These are phyloP conservation scores for Scheffersomyces lignicola DNA, from an alignment of 1,139 yeast species.

Conservation along the genomic window DNA sequence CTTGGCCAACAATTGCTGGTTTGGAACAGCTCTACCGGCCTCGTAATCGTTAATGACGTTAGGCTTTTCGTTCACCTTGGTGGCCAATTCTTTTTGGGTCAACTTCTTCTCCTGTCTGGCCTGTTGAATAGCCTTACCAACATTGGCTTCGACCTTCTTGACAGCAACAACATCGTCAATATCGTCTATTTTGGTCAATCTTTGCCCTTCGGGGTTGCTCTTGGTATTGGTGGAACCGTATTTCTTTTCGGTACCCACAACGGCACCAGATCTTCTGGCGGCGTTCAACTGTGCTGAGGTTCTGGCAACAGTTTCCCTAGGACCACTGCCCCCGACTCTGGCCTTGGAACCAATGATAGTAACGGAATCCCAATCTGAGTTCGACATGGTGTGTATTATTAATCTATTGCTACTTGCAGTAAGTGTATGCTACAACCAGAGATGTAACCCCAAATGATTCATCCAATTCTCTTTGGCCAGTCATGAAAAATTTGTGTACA, in stretches of 20 bases:
- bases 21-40: slow-evolving; percentile 95
- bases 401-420: not conserved
- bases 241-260: slow-evolving; percentile 91
- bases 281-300: slow-evolving; percentile 80
- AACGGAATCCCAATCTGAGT: slow-evolving; percentile 85
- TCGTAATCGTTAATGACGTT: slow-evolving; percentile 94
- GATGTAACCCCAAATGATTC: not conserved
- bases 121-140: slow-evolving; percentile 84
- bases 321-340: slow-evolving; percentile 85
- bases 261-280: slow-evolving; percentile 89
- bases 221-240: slow-evolving; percentile 68
- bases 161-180: slow-evolving; percentile 93
- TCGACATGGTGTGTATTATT: slow-evolving; percentile 1
- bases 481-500: not conserved
- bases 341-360: slow-evolving; percentile 88
- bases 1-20: slow-evolving; percentile 90
- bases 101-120: slow-evolving; percentile 87
- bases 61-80: slow-evolving; percentile 93
- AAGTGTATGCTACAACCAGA: not conserved
- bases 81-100: slow-evolving; percentile 95
- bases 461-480: not conserved
- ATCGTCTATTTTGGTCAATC: slow-evolving; percentile 89
- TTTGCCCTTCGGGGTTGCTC: slow-evolving; percentile 88
- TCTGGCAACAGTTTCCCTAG: slow-evolving; percentile 82
- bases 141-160: slow-evolving; percentile 77